Base-by-base conservation (phyloP, 208 protist species). In the Kentomonas sorsogonicus region DNA sequence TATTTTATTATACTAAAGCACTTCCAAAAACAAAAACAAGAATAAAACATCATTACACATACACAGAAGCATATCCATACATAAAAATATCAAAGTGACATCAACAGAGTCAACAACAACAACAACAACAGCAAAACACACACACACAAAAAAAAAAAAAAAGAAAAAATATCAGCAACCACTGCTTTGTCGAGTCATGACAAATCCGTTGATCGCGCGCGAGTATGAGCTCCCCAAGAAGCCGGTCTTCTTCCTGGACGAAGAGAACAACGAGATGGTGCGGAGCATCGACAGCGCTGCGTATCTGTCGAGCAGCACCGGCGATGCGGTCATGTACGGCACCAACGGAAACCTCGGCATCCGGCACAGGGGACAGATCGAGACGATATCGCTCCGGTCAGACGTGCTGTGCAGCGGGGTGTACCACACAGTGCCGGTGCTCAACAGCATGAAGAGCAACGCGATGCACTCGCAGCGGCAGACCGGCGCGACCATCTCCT, bases 211-310 rank as follows among this genome's bases (percentile, higher is more conserved):
- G 7, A 36, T 36, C 11, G 33, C 33, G 33, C 33, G 33, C 40
- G 84, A 95, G 30, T 95, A 95, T 60, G 83, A 91, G 33, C 72
- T 95, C 13, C 79, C 84, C 0, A 91, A 89, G 65, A 84, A 86
- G 65, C 75, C 84, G 15, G 77, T 85, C 33, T 95, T 95, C 50
- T 47, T 83, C 16, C 58, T 95, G 4, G n/a, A n/a, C n/a, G n/a
- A n/a, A n/a, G 78, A 92, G 20, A 73, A 61, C 31, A 80, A 72
- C 70, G 66, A 86, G 47, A 75, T 95, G n/a, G 73, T 90, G 36
- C 84, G 90, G 38, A 86, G 88, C 58, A 77, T 60, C 2, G 88
- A 95, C 55, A 63, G 72, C 11, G 77, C 77, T 0, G 75, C 84
- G 20, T 95, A 83, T 60, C 72, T 91, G n/a, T 85, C 76, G 2